Percentiles rank a stretch among this genome's conserved stretches.
These are phyloP conservation scores for Eucalyptus cladocalyx DNA, from an alignment of 345 rosid genomes.

Conservation along the genomic window DNA sequence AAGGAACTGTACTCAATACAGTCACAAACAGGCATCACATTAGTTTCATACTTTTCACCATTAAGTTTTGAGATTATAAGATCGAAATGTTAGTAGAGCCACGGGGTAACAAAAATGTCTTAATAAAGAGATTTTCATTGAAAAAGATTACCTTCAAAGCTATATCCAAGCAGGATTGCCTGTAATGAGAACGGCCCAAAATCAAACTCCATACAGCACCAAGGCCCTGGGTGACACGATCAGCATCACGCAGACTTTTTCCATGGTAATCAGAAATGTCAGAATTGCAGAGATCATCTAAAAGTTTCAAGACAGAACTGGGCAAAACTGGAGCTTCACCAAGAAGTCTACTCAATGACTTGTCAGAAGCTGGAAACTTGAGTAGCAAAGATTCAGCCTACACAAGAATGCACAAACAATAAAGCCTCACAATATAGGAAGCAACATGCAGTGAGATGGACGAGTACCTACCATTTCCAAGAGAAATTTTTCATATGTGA, in stretches of 20 bases:
- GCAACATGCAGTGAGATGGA: not conserved
- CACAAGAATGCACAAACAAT: constrained; percentile 5
- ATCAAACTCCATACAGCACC: constrained; percentile 97
- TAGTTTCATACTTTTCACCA: not conserved
- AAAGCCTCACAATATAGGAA: not conserved
- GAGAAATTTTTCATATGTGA: constrained; percentile 65
- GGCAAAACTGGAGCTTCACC: constrained; percentile 89
- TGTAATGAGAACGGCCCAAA: constrained; percentile 76
- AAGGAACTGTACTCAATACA: not conserved
- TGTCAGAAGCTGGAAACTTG: constrained; percentile 86
- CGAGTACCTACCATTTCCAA: constrained; percentile 61
- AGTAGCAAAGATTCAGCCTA: constrained; percentile 83
- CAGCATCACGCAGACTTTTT: constrained; percentile 55
- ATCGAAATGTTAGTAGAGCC: not conserved
- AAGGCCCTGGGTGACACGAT: constrained; percentile 95
- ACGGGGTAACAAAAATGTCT: not conserved
- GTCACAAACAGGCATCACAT: not conserved
- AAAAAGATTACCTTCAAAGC: constrained; percentile 57
- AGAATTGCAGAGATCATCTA: constrained; percentile 69
- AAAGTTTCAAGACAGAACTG: constrained; percentile 55
- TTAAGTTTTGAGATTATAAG: not conserved
- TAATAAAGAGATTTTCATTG: not conserved
- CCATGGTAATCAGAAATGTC: constrained; percentile 49
- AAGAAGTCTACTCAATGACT: constrained; percentile 86
- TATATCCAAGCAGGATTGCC: constrained; percentile 74